Conservation (phyloP, 2,329 filamentous ascomycete genomes). For the Tolypocladium album region DNA sequence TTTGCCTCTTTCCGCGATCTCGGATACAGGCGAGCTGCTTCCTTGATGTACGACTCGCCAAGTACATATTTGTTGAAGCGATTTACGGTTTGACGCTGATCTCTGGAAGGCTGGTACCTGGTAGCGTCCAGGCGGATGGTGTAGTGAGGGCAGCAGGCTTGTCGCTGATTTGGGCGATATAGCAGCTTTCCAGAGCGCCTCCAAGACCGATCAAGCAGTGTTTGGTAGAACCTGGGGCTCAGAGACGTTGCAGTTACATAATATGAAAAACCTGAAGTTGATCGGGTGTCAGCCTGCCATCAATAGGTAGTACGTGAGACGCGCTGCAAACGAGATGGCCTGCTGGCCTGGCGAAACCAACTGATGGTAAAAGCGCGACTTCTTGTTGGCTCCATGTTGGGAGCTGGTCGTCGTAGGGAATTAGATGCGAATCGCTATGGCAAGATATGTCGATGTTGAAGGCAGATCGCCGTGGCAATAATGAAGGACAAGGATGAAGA, state of each 20-base stretch:
- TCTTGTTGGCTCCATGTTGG: not conserved
- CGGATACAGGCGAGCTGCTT: constrained; percentile 53
- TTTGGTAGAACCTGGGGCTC: constrained; percentile 58
- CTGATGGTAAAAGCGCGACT: not conserved
- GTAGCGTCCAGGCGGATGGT: constrained; percentile 62
- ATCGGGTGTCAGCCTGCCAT: constrained; percentile 13
- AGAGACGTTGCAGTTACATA: constrained; percentile 54
- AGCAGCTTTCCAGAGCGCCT: constrained; percentile 61
- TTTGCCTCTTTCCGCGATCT: constrained; percentile 55
- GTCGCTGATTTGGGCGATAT: constrained; percentile 67
- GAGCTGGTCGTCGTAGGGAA: not conserved
- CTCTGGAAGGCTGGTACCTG: constrained; percentile 54
- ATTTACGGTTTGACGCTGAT: constrained; percentile 67
- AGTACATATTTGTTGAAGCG: constrained; percentile 63
- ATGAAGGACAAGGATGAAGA: not conserved
- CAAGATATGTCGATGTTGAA: not conserved
- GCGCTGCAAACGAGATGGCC: not conserved
- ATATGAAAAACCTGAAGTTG: constrained; percentile 56
- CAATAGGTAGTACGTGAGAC: constrained; percentile 3
- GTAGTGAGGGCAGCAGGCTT: constrained; percentile 88
- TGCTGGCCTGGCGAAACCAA: not conserved
- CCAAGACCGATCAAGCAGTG: constrained; percentile 65
- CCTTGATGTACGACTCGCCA: constrained; percentile 56
- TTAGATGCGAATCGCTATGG: not conserved
- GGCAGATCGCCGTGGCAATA: not conserved